phyloP scores from a whole-genome alignment of 148 eudicot species.

The Camellia lanceoleosa region DNA sequence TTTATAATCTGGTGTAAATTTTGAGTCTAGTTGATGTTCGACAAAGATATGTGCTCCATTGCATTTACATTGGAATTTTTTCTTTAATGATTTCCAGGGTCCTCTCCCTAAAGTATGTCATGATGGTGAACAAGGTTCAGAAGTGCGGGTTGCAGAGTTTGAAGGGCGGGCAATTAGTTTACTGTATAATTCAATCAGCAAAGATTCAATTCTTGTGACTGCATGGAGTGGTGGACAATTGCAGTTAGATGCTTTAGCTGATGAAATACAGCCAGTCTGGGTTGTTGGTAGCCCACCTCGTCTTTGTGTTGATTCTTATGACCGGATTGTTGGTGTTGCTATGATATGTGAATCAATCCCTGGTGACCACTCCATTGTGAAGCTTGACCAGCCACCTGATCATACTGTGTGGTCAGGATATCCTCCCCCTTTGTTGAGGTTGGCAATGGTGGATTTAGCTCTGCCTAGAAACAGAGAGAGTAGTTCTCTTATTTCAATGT shows the following conservation, averaged over 20 bases:
- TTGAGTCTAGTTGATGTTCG: neutral
- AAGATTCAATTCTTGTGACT: slow-evolving; percentile 80
- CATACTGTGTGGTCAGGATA: slow-evolving; percentile 74
- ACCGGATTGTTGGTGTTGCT: slow-evolving; percentile 66
- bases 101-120: slow-evolving; percentile 70
- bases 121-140: slow-evolving; percentile 44
- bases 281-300: slow-evolving; percentile 62
- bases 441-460: slow-evolving; percentile 90
- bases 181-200: slow-evolving; percentile 67
- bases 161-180: slow-evolving; percentile 83
- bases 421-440: slow-evolving; percentile 78
- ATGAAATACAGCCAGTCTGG: slow-evolving; percentile 97
- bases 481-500: slow-evolving; percentile 49
- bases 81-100: slow-evolving; percentile 51
- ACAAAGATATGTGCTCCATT: neutral
- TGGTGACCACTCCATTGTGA: slow-evolving; percentile 37
- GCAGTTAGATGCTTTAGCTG: slow-evolving; percentile 92
- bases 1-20: neutral
- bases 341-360: slow-evolving; percentile 83
- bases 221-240: slow-evolving; percentile 94
- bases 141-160: slow-evolving; percentile 39
- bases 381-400: slow-evolving; percentile 63
- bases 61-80: neutral
- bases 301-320: slow-evolving; percentile 58
- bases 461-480: slow-evolving; percentile 45